Percentiles rank a stretch among this genome's conserved stretches.
Evolutionary conservation across 768 basidiomycete species (phyloP).

Genomic region (Basidioascus undulatus): DNA sequence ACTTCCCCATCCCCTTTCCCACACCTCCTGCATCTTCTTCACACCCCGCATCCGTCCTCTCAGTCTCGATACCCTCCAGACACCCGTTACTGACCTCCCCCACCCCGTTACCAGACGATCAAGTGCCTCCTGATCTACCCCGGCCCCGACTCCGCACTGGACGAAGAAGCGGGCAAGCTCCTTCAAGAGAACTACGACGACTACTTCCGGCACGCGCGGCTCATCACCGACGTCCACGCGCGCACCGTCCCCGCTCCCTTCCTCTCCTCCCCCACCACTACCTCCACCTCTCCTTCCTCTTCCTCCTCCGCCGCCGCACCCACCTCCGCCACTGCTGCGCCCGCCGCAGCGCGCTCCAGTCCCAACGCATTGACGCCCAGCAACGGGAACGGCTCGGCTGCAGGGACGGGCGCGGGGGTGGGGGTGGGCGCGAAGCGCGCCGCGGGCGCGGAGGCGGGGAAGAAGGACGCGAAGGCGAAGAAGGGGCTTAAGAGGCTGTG

Average conservation of each 20-base stretch:
- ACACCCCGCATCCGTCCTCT: too few species aligned
- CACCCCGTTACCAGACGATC: conserved; percentile 28
- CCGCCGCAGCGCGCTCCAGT: background rate
- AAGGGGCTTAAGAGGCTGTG: too few species aligned
- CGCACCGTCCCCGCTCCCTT: conserved; percentile 4
- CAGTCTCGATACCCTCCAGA: background rate
- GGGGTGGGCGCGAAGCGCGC: too few species aligned
- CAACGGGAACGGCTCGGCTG: too few species aligned
- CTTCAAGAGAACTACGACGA: conserved; percentile 61
- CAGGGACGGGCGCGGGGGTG: too few species aligned
- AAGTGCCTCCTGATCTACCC: conserved; percentile 92
- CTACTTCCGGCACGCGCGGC: conserved; percentile 61
- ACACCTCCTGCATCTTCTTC: background rate
- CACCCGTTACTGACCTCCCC: background rate
- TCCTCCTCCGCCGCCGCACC: background rate
- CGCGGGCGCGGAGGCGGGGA: too few species aligned
- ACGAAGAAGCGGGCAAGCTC: conserved; percentile 86
- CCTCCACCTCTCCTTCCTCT: background rate
- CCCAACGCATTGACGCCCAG: too few species aligned
- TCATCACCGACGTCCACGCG: conserved; percentile 80
- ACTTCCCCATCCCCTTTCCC: background rate
- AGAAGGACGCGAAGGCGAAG: too few species aligned
- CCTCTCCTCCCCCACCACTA: background rate
- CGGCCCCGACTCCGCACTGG: conserved; percentile 84
- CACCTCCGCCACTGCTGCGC: background rate